Conservation (phyloP, 805 yeast species). For the Tetrapisispora taiwanensis region DNA sequence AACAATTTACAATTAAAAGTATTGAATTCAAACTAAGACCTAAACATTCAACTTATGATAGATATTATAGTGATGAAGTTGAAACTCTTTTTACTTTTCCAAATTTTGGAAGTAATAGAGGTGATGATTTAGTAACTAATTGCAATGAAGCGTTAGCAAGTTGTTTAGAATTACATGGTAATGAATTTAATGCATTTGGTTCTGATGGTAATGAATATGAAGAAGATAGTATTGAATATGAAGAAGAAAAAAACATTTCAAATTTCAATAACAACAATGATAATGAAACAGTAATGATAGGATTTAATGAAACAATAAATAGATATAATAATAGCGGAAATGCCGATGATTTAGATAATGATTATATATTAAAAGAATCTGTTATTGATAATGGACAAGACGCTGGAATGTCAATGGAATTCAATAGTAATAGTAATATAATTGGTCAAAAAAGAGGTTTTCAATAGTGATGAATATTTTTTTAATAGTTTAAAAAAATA, state of each 20-base stretch:
- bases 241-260: not conserved
- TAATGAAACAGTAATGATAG: constrained; percentile 8
- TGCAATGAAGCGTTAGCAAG: constrained; percentile 31
- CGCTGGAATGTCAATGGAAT: constrained; percentile 22
- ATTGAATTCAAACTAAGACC: constrained; percentile 31
- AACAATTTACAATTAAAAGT: constrained; percentile 11
- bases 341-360: constrained; percentile 23
- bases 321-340: constrained; percentile 15
- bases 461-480: not conserved
- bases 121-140: constrained; percentile 31
- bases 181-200: constrained; percentile 6
- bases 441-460: constrained; percentile 7
- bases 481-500: too few relatives aligned
- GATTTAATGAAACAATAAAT: constrained; percentile 14
- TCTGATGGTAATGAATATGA: not conserved
- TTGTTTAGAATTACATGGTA: constrained; percentile 25
- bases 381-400: constrained; percentile 9
- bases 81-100: constrained; percentile 31
- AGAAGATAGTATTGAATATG: not conserved
- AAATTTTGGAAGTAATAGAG: constrained; percentile 33
- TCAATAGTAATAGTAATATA: constrained; percentile 8
- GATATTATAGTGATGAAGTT: constrained; percentile 28
- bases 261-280: not conserved
- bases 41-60: constrained; percentile 28
- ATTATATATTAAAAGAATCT: constrained; percentile 5